Base-by-base conservation (phyloP, 805 yeast species). In the Henningerozyma blattae region DNA sequence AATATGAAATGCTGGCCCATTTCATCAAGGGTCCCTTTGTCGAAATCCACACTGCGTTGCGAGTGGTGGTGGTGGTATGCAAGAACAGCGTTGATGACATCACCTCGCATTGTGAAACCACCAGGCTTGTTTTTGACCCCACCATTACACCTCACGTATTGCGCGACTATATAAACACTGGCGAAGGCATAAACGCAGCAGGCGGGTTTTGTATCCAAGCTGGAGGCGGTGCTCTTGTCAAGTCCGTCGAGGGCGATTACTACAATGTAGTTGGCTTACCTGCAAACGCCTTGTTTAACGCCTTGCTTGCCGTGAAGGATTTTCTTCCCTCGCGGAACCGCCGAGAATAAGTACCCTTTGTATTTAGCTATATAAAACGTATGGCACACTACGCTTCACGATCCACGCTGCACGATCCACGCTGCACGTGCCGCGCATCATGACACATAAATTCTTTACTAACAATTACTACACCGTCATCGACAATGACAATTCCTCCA, bases 201-300 rank as follows among this genome's bases (percentile, higher is more conserved):
- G 98, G 96, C 5, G 98, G 98, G 1, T 87, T 83, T 59, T 76
- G 75, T 45, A 76, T 80, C 38, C 97, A 89, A 56, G 82, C 77
- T 0, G 51, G 54, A 8, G 91, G 93, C 2, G 75, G 80, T 1
- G 48, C 77, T 25, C 58, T 89, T 41, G 72, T 91, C 42, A 56
- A 64, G 15, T 56, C 59, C 13, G 68, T 86, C 10, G 64, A 65
- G 1, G 98, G 98, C 0, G 97, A 89, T 52, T 83, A 71, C 49
- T 75, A 68, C 56, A 89, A 85, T 51, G 81, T 84, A 12, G 89
- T 89, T 3, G 98, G 98, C 0, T 59, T 89, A 36, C 97, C 98
- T 1, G 27, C 14, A n/a, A 24, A 24, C n/a, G 27, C 7, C 6
- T n/a, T 24, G n/a, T 24, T 24, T n/a, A 24, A n/a, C n/a, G n/a